These are phyloP conservation scores for Sonneratia alba DNA, from an alignment of 345 rosid genomes.

Conservation along the genomic window DNA sequence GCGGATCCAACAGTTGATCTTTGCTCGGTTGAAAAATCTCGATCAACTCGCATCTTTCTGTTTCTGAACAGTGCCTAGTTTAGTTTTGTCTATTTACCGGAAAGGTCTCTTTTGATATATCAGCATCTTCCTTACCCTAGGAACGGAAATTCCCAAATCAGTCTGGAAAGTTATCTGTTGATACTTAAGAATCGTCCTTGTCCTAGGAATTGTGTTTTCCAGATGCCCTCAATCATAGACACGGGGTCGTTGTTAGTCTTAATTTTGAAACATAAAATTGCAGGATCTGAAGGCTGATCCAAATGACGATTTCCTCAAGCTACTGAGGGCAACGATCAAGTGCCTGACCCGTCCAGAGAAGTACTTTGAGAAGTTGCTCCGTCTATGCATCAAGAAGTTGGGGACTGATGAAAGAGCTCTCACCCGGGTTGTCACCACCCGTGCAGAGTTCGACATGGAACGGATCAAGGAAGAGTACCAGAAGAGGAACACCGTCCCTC, in stretches of 20 bases:
- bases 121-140: too few relatives aligned
- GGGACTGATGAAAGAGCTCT: conserved; percentile 91
- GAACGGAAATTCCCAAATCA: too few relatives aligned
- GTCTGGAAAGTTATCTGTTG: too few relatives aligned
- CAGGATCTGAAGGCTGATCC: conserved; percentile 71
- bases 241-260: background rate
- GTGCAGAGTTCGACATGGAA: conserved; percentile 81
- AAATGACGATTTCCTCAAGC: conserved; percentile 48
- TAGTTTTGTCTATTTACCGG: background rate
- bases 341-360: conserved; percentile 84
- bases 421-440: conserved; percentile 61
- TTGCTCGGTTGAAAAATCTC: background rate
- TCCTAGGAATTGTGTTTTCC: background rate
- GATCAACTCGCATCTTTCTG: background rate
- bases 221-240: background rate
- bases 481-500: conserved; percentile 60
- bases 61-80: too few relatives aligned
- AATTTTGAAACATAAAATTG: conserved; percentile 10
- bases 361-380: conserved; percentile 69
- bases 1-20: background rate
- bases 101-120: background rate
- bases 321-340: conserved; percentile 62
- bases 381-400: conserved; percentile 55
- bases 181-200: too few relatives aligned
- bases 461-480: conserved; percentile 72